Base-by-base conservation (phyloP, 2,329 filamentous ascomycete species). In the Verticillium zaregamsianum region DNA sequence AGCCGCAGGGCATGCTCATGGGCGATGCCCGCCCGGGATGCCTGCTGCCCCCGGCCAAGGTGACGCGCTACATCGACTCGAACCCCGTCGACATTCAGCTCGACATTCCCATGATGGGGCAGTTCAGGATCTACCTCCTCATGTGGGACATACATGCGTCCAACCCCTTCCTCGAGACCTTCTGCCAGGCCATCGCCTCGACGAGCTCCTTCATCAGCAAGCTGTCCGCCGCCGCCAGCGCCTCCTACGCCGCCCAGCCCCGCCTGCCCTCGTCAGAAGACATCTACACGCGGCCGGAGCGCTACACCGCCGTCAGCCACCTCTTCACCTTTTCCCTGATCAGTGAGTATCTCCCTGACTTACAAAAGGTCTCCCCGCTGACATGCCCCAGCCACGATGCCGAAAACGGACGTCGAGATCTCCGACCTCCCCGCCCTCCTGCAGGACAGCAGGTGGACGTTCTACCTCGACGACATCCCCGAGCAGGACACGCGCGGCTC, bases 61-160 rank as follows among this genome's bases (percentile, higher is more conserved):
- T 89, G 20, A 90, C 88, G 0, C 83, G 90, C 32, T 92, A 89
- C 70, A 84, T 92, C 59, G 90, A 93, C 73, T 87, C 90, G 3
- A 93, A 93, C 68, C 90, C 90, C 0, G 86, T 93, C 52, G 88
- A 93, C 67, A 78, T 93, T 32, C 89, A 93, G 71, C 84, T 92
- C 6, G 90, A 93, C 69, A 90, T 93, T 55, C 90, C 90, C 1
- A 84, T 92, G 74, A 78, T 93, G 6, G 88, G 90, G 31, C 90
- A 93, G 69, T 93, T 93, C 77, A 84, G 89, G 57, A 83, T 92
- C 55, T 92, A 90, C 72, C 82, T 93, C 63, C 83, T 93, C 63
- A 83, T 86, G 64, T 86, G 84, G 69, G 81, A 91, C 68, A 79
- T 91, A 2, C 78, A 81, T 60, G 72, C 80, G 35, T 80, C 82